A percentile compares a stretch with the other conserved stretches of the same genome.
phyloP scores from a whole-genome alignment of 2,329 filamentous ascomycete species.

The Neonectria ditissima region DNA sequence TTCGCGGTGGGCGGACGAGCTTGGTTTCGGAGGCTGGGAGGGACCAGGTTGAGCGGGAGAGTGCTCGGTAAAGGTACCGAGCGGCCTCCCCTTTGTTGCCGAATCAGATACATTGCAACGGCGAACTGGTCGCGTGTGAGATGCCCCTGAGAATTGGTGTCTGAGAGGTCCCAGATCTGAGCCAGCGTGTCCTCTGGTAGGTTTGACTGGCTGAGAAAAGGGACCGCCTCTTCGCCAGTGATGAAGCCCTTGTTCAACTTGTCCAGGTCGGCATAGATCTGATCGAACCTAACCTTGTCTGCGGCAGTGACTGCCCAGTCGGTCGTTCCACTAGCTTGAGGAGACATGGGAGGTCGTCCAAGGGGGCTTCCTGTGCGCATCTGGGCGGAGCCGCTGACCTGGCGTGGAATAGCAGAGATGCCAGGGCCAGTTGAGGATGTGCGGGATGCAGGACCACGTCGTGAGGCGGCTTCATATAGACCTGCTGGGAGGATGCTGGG shows the following conservation, averaged over 20 bases:
- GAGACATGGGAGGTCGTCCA: slow-evolving; percentile 61
- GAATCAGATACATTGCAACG: slow-evolving; percentile 96
- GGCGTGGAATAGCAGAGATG: slow-evolving; percentile 80
- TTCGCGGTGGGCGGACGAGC: slow-evolving; percentile 62
- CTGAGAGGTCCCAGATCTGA: slow-evolving; percentile 96
- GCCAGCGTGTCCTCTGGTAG: slow-evolving; percentile 89
- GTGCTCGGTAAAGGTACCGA: slow-evolving; percentile 74
- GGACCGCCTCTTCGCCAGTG: slow-evolving; percentile 92
- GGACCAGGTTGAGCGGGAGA: slow-evolving; percentile 85
- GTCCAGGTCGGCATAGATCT: slow-evolving; percentile 86
- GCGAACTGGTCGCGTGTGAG: slow-evolving; percentile 92
- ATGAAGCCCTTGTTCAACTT: slow-evolving; percentile 84
- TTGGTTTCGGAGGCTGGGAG: slow-evolving; percentile 83
- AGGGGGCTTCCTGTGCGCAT: slow-evolving; percentile 72
- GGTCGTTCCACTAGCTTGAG: slow-evolving; percentile 54
- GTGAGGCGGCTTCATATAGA: slow-evolving; percentile 89
- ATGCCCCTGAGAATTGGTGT: slow-evolving; percentile 90
- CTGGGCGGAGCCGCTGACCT: slow-evolving; percentile 79
- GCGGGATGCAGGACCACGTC: slow-evolving; percentile 65
- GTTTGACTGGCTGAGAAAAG: slow-evolving; percentile 92
- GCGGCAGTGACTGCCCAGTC: slow-evolving; percentile 87
- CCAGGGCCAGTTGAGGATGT: slow-evolving; percentile 64
- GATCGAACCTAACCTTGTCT: slow-evolving; percentile 90
- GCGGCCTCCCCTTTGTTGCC: slow-evolving; percentile 83
- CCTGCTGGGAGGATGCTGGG: slow-evolving; percentile 85